Evolutionary conservation across 148 eudicot genomes (phyloP).

Genomic region (Rheum nobile): DNA sequence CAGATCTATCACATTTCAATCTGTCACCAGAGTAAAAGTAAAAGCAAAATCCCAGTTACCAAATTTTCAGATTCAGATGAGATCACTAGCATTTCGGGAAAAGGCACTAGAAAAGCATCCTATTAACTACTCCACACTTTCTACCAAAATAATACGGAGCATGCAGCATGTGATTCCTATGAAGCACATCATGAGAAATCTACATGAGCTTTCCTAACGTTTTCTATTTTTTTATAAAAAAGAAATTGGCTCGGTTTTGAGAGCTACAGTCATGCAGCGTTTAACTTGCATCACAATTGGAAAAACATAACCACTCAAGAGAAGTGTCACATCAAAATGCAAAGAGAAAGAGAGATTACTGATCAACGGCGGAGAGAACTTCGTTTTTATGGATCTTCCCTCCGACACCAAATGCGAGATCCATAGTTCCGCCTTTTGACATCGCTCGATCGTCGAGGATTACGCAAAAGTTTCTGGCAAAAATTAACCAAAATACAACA

Average conservation of each 20-base stretch:
- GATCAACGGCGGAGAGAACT: conserved; percentile 76
- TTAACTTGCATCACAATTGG: not conserved
- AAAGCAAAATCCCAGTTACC: not conserved
- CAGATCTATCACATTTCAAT: not conserved
- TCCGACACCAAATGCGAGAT: conserved; percentile 87
- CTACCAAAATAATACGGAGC: not conserved
- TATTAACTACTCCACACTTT: not conserved
- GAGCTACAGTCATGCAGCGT: not conserved
- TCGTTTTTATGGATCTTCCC: conserved; percentile 68
- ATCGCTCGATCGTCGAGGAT: conserved; percentile 18
- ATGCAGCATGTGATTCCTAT: not conserved
- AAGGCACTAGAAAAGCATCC: not conserved
- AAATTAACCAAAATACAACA: not conserved
- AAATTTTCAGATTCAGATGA: not conserved
- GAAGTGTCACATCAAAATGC: not conserved
- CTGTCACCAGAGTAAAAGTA: not conserved
- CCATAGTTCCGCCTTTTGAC: conserved; percentile 82
- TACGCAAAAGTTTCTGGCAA: conserved; percentile 2
- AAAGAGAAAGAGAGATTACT: conserved; percentile 25
- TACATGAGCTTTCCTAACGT: too few relatives aligned
- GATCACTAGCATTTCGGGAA: not conserved
- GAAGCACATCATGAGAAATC: too few relatives aligned
- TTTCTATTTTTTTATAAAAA: not conserved
- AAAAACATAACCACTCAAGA: not conserved
- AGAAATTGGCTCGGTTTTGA: too few relatives aligned